Conservation (phyloP, 169 alveolate species). For the Eimeria zaria region DNA sequence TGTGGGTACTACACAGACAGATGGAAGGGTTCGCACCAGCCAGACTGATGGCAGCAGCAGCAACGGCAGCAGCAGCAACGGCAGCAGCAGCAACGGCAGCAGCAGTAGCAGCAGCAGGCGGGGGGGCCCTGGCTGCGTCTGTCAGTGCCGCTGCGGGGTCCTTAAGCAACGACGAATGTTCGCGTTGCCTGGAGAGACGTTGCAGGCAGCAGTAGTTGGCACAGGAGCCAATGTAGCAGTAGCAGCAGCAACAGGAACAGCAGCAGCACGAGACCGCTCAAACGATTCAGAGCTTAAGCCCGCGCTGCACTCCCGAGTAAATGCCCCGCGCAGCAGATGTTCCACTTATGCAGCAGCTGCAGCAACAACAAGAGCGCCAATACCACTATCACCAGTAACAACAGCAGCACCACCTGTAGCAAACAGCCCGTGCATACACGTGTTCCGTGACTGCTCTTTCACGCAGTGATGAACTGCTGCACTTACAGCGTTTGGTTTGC, state of each 20-base stretch:
- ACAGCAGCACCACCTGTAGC: not conserved
- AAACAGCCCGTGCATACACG: not conserved
- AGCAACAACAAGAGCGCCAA: not conserved
- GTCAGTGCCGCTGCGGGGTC: slow-evolving; percentile 69
- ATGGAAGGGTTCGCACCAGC: not conserved
- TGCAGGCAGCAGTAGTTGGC: not conserved
- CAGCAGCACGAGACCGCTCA: slow-evolving; percentile 16
- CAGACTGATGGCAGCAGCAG: not conserved
- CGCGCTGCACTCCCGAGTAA: slow-evolving; percentile 22
- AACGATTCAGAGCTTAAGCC: not conserved
- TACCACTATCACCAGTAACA: not conserved
- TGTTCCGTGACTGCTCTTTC: not conserved
- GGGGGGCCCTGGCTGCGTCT: slow-evolving; percentile 53
- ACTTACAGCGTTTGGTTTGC: not conserved
- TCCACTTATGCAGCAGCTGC: not conserved
- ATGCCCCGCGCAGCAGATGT: not conserved
- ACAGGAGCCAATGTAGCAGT: not conserved
- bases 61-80: slow-evolving; percentile 38
- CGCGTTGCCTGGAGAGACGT: slow-evolving; percentile 53
- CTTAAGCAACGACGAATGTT: slow-evolving; percentile 10
- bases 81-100: slow-evolving; percentile 24
- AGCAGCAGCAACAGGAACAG: slow-evolving; percentile 26
- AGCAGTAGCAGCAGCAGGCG: slow-evolving; percentile 28
- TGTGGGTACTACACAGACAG: slow-evolving; percentile 5
- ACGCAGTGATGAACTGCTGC: not conserved